These are phyloP conservation scores for Barnettozyma botsteinii DNA, from an alignment of 805 yeast species.

Conservation along the genomic window DNA sequence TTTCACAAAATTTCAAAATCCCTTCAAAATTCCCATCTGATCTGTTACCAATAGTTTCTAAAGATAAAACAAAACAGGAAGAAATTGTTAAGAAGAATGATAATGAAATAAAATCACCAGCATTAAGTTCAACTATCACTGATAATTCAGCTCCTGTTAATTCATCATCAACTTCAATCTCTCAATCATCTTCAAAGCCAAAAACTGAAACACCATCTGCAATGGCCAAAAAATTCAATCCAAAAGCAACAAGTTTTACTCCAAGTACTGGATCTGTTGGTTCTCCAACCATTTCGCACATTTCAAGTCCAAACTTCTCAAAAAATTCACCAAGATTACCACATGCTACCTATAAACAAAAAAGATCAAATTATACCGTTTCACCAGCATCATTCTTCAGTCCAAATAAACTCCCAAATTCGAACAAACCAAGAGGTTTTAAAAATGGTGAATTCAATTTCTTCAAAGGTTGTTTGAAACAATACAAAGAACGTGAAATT, in stretches of 20 bases:
- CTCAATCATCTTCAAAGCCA: not conserved
- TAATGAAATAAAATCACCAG: slow-evolving; percentile 8
- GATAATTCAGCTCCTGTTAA: slow-evolving; percentile 2
- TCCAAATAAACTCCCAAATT: slow-evolving; percentile 23
- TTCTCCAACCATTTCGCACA: slow-evolving; percentile 10
- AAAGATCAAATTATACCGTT: slow-evolving; percentile 8
- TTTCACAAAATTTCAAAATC: slow-evolving; percentile 76
- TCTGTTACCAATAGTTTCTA: slow-evolving; percentile 61
- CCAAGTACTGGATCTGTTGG: slow-evolving; percentile 32
- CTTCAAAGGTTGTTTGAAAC: slow-evolving; percentile 24
- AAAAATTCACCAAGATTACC: slow-evolving; percentile 22
- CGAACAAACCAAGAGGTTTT: slow-evolving; percentile 20
- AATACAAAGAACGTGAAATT: slow-evolving; percentile 17
- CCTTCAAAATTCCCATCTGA: slow-evolving; percentile 47
- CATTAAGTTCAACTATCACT: slow-evolving; percentile 11
- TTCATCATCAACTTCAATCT: slow-evolving; percentile 1
- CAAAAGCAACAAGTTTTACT: slow-evolving; percentile 61
- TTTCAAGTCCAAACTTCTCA: slow-evolving; percentile 16
- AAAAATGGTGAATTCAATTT: slow-evolving; percentile 23
- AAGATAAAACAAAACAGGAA: slow-evolving; percentile 60
- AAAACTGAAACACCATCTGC: slow-evolving; percentile 9
- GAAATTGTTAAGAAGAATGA: slow-evolving; percentile 40
- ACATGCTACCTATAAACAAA: slow-evolving; percentile 6
- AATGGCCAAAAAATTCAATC: slow-evolving; percentile 45
- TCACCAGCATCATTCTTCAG: slow-evolving; percentile 16